Percentiles rank a stretch among this genome's conserved stretches.
Conservation (phyloP, 2,329 filamentous ascomycete species). For the Alternaria sp. region DNA sequence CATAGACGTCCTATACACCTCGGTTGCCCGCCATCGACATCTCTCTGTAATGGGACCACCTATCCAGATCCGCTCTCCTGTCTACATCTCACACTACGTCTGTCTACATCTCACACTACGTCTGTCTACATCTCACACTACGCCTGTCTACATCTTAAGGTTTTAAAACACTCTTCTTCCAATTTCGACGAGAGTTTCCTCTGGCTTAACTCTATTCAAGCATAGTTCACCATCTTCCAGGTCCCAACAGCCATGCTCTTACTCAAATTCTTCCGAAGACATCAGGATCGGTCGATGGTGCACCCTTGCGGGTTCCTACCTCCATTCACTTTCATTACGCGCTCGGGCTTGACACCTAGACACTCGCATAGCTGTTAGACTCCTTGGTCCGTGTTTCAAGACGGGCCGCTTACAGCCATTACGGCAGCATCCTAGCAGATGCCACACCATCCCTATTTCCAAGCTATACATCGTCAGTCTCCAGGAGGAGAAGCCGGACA, state of each 20-base stretch:
- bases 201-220: constrained; percentile 56
- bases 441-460: background rate
- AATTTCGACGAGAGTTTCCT: constrained; percentile 54
- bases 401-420: constrained; percentile 52
- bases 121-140: too few species aligned
- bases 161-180: too few species aligned
- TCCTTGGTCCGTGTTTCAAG: constrained; percentile 50
- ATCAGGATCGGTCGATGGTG: constrained; percentile 24
- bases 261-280: constrained; percentile 24
- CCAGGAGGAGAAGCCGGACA: constrained; percentile 82
- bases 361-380: constrained; percentile 44
- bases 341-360: constrained; percentile 53
- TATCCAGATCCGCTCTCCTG: too few species aligned
- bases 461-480: constrained; percentile 72
- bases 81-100: too few species aligned
- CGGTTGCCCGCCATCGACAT: too few species aligned
- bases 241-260: constrained; percentile 25
- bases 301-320: constrained; percentile 49
- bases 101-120: too few species aligned
- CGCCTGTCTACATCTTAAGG: too few species aligned
- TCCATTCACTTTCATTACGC: constrained; percentile 55
- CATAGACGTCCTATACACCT: too few species aligned
- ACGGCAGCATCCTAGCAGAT: constrained; percentile 50
- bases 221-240: constrained; percentile 41
- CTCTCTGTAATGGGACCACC: too few species aligned